Conservation (phyloP, 768 basidiomycete species). For the Pleurotus sapidus region DNA sequence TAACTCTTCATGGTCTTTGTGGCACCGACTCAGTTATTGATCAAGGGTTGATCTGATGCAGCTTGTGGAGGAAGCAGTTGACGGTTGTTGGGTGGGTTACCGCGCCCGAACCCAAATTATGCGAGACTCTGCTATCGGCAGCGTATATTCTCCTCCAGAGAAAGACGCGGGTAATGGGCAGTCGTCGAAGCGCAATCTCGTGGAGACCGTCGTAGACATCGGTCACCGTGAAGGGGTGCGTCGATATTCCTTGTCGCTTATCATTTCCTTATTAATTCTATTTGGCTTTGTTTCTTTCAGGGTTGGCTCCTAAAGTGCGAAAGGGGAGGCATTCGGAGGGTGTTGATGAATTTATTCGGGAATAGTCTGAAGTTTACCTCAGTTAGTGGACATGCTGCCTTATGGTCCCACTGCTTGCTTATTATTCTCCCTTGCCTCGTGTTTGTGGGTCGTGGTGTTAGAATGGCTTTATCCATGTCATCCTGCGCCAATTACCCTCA, state of each 20-base stretch:
- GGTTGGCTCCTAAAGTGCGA: slow-evolving; percentile 89
- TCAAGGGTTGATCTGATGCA: slow-evolving; percentile 71
- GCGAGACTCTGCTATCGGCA: slow-evolving; percentile 81
- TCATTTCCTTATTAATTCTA: background rate
- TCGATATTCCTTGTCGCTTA: slow-evolving; percentile 5
- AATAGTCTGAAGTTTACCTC: slow-evolving; percentile 92
- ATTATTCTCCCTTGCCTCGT: slow-evolving; percentile 1
- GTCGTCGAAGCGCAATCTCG: slow-evolving; percentile 41
- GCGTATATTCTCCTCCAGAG: slow-evolving; percentile 85
- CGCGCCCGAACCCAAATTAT: slow-evolving; percentile 71
- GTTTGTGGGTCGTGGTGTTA: slow-evolving; percentile 23
- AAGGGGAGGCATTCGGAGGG: slow-evolving; percentile 87
- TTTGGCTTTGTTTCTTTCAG: slow-evolving; percentile 30
- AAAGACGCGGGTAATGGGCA: slow-evolving; percentile 42
- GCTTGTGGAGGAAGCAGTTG: slow-evolving; percentile 85
- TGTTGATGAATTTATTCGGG: slow-evolving; percentile 93
- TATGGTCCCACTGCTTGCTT: background rate
- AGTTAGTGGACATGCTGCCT: slow-evolving; percentile 35
- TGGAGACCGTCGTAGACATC: slow-evolving; percentile 89
- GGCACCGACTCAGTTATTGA: background rate
- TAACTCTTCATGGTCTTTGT: background rate
- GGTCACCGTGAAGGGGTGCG: slow-evolving; percentile 66
- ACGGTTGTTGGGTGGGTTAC: slow-evolving; percentile 93
- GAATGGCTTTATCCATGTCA: slow-evolving; percentile 87
- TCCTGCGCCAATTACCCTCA: slow-evolving; percentile 70